Evolutionary conservation across 257 asterid species (phyloP).

Genomic region (Scutellaria barbata): DNA sequence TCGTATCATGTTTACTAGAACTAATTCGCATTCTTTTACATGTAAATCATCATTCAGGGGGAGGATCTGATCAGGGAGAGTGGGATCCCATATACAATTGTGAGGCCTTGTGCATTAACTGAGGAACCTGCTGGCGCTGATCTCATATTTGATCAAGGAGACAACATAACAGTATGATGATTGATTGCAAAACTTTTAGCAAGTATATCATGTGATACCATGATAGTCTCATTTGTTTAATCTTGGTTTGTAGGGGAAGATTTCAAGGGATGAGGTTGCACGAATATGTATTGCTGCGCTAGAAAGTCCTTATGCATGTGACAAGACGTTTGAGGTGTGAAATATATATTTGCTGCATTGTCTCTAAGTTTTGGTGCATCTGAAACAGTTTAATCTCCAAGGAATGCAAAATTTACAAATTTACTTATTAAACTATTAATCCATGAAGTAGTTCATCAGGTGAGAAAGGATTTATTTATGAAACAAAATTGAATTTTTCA

Average conservation of each 20-base stretch:
- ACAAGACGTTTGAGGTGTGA: slow-evolving; percentile 88
- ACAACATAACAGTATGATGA: slow-evolving; percentile 77
- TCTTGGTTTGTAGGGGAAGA: slow-evolving; percentile 65
- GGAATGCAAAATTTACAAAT: not conserved
- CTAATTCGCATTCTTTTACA: slow-evolving; percentile 15
- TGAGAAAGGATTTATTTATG: not conserved
- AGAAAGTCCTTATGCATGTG: slow-evolving; percentile 84
- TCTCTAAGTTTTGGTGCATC: not conserved
- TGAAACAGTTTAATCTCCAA: not conserved
- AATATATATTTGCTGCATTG: not conserved
- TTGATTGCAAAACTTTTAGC: not conserved
- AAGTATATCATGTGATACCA: slow-evolving; percentile 2
- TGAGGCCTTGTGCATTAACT: slow-evolving; percentile 96
- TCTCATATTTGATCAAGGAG: slow-evolving; percentile 94
- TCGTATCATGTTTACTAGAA: not conserved
- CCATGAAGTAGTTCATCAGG: not conserved
- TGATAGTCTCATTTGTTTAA: slow-evolving; percentile 19
- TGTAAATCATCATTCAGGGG: slow-evolving; percentile 53
- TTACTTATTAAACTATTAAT: not conserved
- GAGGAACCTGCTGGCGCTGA: slow-evolving; percentile 99
- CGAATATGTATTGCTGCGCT: slow-evolving; percentile 84
- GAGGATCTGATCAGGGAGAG: slow-evolving; percentile 91
- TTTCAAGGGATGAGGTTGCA: slow-evolving; percentile 95
- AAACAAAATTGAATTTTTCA: not conserved
- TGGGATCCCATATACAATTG: slow-evolving; percentile 83